These are phyloP conservation scores for Xerocomus nothofagi DNA, from an alignment of 1,284 basidiomycete species.

Conservation along the genomic window DNA sequence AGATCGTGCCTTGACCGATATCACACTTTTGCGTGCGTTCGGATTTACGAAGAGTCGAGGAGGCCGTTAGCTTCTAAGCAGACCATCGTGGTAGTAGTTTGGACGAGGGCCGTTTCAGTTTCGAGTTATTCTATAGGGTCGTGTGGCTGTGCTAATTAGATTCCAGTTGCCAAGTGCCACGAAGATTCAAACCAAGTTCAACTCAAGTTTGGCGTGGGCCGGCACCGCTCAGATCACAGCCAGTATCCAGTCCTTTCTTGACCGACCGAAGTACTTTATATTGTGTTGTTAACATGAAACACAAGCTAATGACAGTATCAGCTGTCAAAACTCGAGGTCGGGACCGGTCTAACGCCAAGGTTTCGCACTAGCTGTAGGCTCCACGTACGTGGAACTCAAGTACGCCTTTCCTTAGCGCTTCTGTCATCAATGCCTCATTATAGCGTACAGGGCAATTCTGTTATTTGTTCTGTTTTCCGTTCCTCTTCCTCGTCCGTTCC, in stretches of 20 bases:
- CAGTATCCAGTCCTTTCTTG: not conserved
- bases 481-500: not conserved
- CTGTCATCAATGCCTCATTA: slow-evolving; percentile 4
- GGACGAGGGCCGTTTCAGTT: no score
- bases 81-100: no score
- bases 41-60: no score
- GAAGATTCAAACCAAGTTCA: not conserved
- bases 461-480: not conserved
- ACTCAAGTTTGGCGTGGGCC: not conserved
- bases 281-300: not conserved
- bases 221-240: not conserved
- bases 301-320: slow-evolving; percentile 6
- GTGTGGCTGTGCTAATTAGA: not conserved
- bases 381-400: not conserved
- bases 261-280: slow-evolving; percentile 5
- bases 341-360: slow-evolving; percentile 13
- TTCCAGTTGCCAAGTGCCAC: not conserved
- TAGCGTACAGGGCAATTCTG: not conserved
- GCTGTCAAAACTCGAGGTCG: slow-evolving; percentile 4
- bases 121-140: no score
- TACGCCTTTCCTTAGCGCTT: not conserved
- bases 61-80: no score
- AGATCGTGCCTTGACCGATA: no score
- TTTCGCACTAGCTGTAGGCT: not conserved
- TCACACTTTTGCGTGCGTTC: no score